Evolutionary conservation across 2,329 filamentous ascomycete species (phyloP).

Genomic region (Alternaria brassicae): DNA sequence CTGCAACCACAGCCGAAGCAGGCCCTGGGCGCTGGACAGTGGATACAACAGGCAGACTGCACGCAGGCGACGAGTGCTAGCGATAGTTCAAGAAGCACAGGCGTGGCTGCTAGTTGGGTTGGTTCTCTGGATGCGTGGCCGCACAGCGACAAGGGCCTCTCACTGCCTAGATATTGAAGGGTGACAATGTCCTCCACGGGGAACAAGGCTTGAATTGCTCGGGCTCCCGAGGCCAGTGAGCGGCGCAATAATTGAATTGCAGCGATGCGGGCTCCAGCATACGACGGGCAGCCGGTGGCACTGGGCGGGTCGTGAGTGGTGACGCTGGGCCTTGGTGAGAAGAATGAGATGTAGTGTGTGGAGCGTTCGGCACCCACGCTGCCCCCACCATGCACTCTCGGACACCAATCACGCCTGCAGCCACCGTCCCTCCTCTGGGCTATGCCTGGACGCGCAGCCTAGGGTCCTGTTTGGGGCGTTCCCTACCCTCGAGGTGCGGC

Average conservation of each 20-base stretch:
- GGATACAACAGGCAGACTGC: neutral
- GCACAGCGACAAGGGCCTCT: slow-evolving; percentile 9
- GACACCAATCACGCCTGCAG: slow-evolving; percentile 22
- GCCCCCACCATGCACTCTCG: slow-evolving; percentile 23
- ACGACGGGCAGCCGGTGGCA: slow-evolving; percentile 33
- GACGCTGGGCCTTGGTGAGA: slow-evolving; percentile 16
- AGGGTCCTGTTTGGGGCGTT: slow-evolving; percentile 15
- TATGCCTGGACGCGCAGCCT: slow-evolving; percentile 24
- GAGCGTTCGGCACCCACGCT: slow-evolving; percentile 31
- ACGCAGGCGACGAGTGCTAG: neutral
- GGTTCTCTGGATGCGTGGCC: no score
- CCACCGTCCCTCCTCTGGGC: slow-evolving; percentile 13
- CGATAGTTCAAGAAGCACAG: neutral
- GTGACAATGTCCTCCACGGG: slow-evolving; percentile 26
- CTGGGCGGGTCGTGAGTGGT: slow-evolving; percentile 29
- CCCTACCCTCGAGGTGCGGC: slow-evolving; percentile 9
- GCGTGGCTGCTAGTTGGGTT: neutral
- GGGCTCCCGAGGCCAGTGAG: slow-evolving; percentile 23
- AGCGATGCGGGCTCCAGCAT: slow-evolving; percentile 31
- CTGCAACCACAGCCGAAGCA: slow-evolving; percentile 31
- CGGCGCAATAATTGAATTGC: slow-evolving; percentile 33
- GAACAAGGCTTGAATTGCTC: slow-evolving; percentile 18
- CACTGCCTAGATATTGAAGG: slow-evolving; percentile 14
- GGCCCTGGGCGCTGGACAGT: slow-evolving; percentile 14
- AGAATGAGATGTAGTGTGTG: slow-evolving; percentile 21